Evolutionary conservation across 2,329 filamentous ascomycete species (phyloP).

Genomic region (Fusarium sp.): DNA sequence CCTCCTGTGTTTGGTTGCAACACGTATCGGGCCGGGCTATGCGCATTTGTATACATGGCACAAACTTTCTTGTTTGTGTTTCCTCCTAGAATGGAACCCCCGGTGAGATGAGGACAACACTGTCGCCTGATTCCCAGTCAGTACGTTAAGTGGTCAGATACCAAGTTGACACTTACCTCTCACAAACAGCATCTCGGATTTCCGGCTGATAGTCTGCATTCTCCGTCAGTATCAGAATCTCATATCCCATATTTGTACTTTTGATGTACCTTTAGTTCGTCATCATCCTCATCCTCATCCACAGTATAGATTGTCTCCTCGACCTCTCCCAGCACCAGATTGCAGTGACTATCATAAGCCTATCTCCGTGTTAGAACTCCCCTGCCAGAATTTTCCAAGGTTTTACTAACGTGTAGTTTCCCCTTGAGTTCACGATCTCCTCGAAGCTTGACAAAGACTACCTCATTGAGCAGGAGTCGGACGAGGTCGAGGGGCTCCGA

Average conservation of each 20-base stretch:
- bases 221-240: constrained; percentile 18
- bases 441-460: constrained; percentile 95
- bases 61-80: background rate
- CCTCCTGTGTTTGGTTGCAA: background rate
- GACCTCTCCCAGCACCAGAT: constrained; percentile 93
- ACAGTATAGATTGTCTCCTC: constrained; percentile 96
- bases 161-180: constrained; percentile 71
- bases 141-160: background rate
- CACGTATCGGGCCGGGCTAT: constrained; percentile 1
- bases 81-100: constrained; percentile 52
- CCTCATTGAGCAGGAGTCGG: constrained; percentile 90
- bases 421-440: constrained; percentile 96
- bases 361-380: constrained; percentile 51
- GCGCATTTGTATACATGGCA: constrained; percentile 2
- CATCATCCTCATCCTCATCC: constrained; percentile 89
- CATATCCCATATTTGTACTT: background rate
- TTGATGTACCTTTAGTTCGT: constrained; percentile 73
- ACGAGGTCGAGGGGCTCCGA: constrained; percentile 96
- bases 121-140: constrained; percentile 65
- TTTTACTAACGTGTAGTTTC: constrained; percentile 79
- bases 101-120: constrained; percentile 76
- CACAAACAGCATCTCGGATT: constrained; percentile 98
- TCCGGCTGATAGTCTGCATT: constrained; percentile 86
- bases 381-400: background rate
- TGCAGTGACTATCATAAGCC: constrained; percentile 99